Evolutionary conservation across 2,329 filamentous ascomycete genomes (phyloP).

Genomic region (Sporothrix dimorphospora): DNA sequence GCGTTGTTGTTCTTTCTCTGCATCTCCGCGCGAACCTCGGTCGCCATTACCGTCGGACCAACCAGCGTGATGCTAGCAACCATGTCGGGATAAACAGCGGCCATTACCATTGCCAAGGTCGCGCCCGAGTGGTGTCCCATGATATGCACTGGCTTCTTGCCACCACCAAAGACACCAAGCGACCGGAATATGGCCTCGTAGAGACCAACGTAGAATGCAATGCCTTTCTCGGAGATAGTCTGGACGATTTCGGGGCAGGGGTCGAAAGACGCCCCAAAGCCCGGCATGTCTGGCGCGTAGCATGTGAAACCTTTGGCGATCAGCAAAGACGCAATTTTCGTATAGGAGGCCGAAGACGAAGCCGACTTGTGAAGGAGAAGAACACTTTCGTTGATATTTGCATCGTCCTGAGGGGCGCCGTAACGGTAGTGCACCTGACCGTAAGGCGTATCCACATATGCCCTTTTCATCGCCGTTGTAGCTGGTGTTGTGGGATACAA

Average conservation of each 20-base stretch:
- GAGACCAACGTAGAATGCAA: neutral
- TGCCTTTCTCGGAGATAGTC: neutral
- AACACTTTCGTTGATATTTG: neutral
- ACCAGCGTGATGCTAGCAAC: neutral
- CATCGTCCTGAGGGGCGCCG: neutral
- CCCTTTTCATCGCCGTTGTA: neutral
- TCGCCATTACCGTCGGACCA: neutral
- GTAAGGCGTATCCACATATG: neutral
- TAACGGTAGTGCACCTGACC: neutral
- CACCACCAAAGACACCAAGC: neutral
- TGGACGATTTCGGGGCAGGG: neutral
- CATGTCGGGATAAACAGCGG: neutral
- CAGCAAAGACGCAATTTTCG: neutral
- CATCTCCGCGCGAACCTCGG: neutral
- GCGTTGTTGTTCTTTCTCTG: neutral
- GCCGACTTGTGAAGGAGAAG: neutral
- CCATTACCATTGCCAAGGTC: neutral
- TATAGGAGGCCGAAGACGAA: neutral
- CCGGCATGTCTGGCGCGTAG: neutral
- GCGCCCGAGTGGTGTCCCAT: neutral
- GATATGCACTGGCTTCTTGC: neutral
- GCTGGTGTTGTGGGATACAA: neutral
- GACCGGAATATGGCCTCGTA: neutral
- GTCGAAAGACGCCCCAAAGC: neutral
- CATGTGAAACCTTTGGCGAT: neutral